phyloP scores from a whole-genome alignment of 306 rosid genomes.

The Acacia melanoxylon region DNA sequence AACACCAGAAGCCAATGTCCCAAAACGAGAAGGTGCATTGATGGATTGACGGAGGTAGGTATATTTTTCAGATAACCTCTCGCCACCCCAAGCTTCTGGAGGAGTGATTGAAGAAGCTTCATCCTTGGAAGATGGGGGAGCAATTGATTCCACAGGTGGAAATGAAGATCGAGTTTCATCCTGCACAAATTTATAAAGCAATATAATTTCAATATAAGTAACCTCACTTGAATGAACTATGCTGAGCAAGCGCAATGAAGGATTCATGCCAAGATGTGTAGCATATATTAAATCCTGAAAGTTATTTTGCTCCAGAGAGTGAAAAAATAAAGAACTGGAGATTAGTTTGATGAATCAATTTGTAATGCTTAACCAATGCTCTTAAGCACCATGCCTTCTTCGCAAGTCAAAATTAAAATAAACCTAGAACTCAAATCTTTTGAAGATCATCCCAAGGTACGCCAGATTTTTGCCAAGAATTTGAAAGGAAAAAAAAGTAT shows the following conservation, averaged over 20 bases:
- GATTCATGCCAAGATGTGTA: constrained; percentile 11
- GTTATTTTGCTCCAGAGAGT: background rate
- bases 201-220: constrained; percentile 27
- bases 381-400: constrained; percentile 7
- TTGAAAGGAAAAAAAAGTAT: background rate
- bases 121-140: constrained; percentile 68
- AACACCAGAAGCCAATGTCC: constrained; percentile 53
- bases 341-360: constrained; percentile 12
- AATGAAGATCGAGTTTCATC: constrained; percentile 72
- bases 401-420: constrained; percentile 21
- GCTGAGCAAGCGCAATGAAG: background rate
- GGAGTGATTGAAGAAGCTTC: constrained; percentile 93
- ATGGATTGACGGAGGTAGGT: constrained; percentile 53
- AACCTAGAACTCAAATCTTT: constrained; percentile 5
- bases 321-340: background rate
- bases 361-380: background rate
- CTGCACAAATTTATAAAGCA: constrained; percentile 44
- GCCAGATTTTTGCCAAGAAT: background rate
- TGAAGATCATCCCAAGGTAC: background rate
- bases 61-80: constrained; percentile 79
- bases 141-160: constrained; percentile 65
- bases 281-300: constrained; percentile 7
- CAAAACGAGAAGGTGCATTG: constrained; percentile 74
- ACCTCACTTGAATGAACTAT: constrained; percentile 11
- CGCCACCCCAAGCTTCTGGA: constrained; percentile 99